These are phyloP conservation scores for Debaryomyces psychrophilus DNA, from an alignment of 1,139 yeast genomes.

Conservation along the genomic window DNA sequence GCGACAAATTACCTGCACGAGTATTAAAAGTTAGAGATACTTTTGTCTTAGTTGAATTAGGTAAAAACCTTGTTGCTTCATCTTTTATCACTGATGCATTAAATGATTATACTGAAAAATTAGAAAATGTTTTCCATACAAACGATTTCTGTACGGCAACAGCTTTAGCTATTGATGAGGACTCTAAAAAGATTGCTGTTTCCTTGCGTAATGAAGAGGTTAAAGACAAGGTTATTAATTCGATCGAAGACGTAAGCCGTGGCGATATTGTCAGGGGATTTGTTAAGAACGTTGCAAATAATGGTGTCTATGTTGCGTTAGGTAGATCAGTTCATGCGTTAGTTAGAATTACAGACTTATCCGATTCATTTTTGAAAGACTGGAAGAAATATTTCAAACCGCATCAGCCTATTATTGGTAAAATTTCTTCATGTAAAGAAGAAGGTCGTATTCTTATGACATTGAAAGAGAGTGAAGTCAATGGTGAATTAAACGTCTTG, in stretches of 20 bases:
- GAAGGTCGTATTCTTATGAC: slow-evolving; percentile 74
- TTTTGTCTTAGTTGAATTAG: slow-evolving; percentile 68
- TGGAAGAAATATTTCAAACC: slow-evolving; percentile 80
- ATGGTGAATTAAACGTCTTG: slow-evolving; percentile 61
- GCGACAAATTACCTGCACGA: slow-evolving; percentile 64
- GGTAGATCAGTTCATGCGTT: slow-evolving; percentile 77
- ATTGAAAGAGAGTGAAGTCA: slow-evolving; percentile 78
- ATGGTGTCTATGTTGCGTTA: slow-evolving; percentile 79
- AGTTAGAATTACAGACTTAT: slow-evolving; percentile 78
- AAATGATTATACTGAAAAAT: slow-evolving; percentile 62
- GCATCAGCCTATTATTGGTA: slow-evolving; percentile 77
- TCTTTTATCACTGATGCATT: slow-evolving; percentile 79
- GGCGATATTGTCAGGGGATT: slow-evolving; percentile 82
- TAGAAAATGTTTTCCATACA: slow-evolving; percentile 53
- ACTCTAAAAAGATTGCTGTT: slow-evolving; percentile 61
- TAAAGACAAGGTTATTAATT: slow-evolving; percentile 54
- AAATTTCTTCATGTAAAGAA: slow-evolving; percentile 63
- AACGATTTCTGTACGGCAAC: slow-evolving; percentile 67
- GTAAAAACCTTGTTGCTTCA: slow-evolving; percentile 62
- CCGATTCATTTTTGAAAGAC: slow-evolving; percentile 79
- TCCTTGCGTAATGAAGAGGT: slow-evolving; percentile 60
- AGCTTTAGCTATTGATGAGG: slow-evolving; percentile 58
- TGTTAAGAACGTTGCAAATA: slow-evolving; percentile 71
- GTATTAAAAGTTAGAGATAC: slow-evolving; percentile 63
- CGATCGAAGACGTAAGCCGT: slow-evolving; percentile 58